Evolutionary conservation across 768 basidiomycete genomes (phyloP).

Genomic region (Termitomyces sp.): DNA sequence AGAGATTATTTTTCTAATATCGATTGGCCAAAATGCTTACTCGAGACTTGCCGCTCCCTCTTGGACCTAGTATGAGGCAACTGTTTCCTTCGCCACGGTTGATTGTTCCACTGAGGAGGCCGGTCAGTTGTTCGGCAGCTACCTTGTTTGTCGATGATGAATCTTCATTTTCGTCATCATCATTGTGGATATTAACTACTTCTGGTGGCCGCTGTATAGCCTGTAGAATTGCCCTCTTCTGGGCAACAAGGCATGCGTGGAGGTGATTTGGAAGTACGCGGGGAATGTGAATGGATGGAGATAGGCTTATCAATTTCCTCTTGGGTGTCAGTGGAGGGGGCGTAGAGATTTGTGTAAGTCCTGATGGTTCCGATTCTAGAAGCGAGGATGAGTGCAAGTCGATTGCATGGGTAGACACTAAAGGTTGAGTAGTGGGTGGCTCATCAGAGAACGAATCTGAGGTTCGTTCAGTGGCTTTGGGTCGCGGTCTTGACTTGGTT

Average conservation of each 20-base stretch:
- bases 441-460: neutral
- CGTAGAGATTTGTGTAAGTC: neutral
- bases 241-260: constrained; percentile 42
- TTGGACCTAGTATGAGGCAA: constrained; percentile 81
- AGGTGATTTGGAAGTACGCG: constrained; percentile 36
- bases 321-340: constrained; percentile 7
- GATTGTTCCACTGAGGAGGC: constrained; percentile 71
- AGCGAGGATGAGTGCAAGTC: neutral
- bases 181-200: constrained; percentile 1
- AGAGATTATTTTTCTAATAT: neutral
- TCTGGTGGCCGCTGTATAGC: constrained; percentile 32
- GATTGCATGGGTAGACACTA: neutral
- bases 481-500: neutral
- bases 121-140: constrained; percentile 54
- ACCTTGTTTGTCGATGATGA: constrained; percentile 43
- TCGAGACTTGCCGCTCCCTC: constrained; percentile 82
- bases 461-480: neutral
- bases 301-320: constrained; percentile 11
- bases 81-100: constrained; percentile 89
- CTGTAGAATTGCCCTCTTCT: constrained; percentile 54
- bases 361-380: neutral
- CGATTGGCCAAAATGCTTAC: constrained; percentile 34
- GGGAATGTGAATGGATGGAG: constrained; percentile 17
- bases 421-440: neutral
- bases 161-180: constrained; percentile 23